Evolutionary conservation across 495 filamentous ascomycete species (phyloP).

Genomic region (Tuber aestivum): DNA sequence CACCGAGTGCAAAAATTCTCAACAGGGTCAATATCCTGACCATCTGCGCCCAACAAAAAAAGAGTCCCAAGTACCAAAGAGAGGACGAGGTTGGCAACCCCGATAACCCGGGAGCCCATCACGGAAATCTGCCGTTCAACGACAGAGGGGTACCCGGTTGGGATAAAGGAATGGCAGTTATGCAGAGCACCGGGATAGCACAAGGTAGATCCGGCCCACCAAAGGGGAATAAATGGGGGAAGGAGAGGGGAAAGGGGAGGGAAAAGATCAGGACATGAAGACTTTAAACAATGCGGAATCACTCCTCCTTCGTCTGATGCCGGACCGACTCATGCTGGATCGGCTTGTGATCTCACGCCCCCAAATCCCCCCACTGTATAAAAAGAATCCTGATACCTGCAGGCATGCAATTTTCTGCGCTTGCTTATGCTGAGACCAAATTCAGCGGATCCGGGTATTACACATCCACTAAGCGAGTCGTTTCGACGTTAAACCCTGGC

Average conservation of each 20-base stretch:
- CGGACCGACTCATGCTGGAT: not conserved
- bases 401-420: not conserved
- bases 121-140: not conserved
- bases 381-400: not conserved
- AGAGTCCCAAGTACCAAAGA: not conserved
- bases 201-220: not conserved
- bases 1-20: conserved; percentile 29
- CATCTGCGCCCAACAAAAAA: not conserved
- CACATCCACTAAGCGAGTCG: not conserved
- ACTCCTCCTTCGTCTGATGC: not conserved
- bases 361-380: not conserved
- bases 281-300: not conserved
- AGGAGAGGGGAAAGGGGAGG: not conserved
- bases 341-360: not conserved
- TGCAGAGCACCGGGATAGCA: not conserved
- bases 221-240: not conserved
- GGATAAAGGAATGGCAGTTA: not conserved
- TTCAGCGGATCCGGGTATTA: not conserved
- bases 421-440: not conserved
- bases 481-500: not conserved
- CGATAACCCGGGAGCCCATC: not conserved
- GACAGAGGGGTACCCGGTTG: not conserved
- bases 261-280: not conserved
- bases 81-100: not conserved
- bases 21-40: conserved; percentile 21